Evolutionary conservation across 140 eudicot species (phyloP).

Genomic region (Oenanthe javanica): DNA sequence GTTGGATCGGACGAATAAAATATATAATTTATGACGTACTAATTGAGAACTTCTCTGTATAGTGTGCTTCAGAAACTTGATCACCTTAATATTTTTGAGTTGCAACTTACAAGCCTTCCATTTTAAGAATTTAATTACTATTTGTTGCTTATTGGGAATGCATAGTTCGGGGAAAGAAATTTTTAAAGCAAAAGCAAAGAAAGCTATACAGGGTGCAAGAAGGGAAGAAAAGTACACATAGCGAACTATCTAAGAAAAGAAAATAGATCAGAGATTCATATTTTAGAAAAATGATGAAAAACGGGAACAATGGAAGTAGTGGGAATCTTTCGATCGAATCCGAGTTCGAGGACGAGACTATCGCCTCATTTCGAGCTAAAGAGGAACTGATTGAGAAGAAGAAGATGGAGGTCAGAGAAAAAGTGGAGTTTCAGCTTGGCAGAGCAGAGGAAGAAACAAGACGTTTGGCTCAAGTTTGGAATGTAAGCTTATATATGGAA

Average conservation of each 20-base stretch:
- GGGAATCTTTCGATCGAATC: slow-evolving; percentile 39
- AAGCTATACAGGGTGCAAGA: neutral
- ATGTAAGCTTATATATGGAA: slow-evolving; percentile 32
- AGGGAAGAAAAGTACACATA: neutral
- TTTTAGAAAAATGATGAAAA: slow-evolving; percentile 27
- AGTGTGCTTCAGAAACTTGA: too few species aligned
- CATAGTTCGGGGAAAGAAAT: neutral
- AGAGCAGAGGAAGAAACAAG: slow-evolving; percentile 61
- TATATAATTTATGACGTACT: too few species aligned
- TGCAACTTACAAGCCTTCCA: neutral
- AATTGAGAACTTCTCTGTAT: too few species aligned
- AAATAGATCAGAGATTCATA: neutral
- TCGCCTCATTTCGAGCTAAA: slow-evolving; percentile 56
- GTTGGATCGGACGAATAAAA: too few species aligned
- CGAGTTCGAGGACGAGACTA: slow-evolving; percentile 45
- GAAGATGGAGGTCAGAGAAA: slow-evolving; percentile 54
- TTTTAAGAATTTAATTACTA: neutral
- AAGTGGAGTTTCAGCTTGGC: slow-evolving; percentile 52
- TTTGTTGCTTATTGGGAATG: neutral
- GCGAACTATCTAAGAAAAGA: neutral
- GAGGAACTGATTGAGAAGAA: slow-evolving; percentile 73
- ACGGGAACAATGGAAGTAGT: slow-evolving; percentile 29
- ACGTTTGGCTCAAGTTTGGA: slow-evolving; percentile 71
- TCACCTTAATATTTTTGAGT: neutral
- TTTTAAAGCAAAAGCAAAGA: neutral